Evolutionary conservation across 1,284 basidiomycete genomes (phyloP), one percentile per base, ranked within the genome.

Genomic region (Fomitopsis schrenkii): DNA sequence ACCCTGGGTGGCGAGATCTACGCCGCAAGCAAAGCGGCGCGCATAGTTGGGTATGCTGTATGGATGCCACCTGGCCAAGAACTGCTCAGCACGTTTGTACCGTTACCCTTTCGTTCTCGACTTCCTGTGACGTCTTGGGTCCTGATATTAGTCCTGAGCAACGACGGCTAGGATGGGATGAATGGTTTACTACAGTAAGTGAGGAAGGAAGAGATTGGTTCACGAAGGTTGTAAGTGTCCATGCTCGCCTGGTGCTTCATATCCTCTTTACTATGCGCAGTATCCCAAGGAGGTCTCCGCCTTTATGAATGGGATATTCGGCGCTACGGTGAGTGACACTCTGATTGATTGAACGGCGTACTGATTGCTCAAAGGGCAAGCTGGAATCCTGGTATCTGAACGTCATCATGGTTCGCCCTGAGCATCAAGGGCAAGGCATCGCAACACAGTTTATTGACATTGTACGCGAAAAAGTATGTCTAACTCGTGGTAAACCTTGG

Each of bases 21-120:
- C 57, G 61, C 65, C 10, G 67, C 68, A 0, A 60, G 30, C 30
- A 59, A 38, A 59, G 52, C 9, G 64, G 46, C n/a, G 62, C 60
- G 19, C 22, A 53, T 68, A 3, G 52, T 66, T 5, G 68, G 68
- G 0, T 70, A 56, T 59, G 46, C 65, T 42, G 61, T 65, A 26
- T 63, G 64, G 59, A 66, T 63, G 58, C 68, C 68, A 1, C 67
- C 67, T 22, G 63, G 64, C 1, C 57, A 63, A 36, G 65, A 67
- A 14, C 45, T 64, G 10, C 62, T 66, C 46, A 66, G 64, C 60
- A 67, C 64, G 68, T 69, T 48, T 12, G 65, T 59, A 19, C 5
- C 3, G 26, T 59, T 14, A 35, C 30, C n/a, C 7, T 1, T 5
- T 8, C 8, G 30, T 33, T 8, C 30, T 33, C 8, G 8, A 5